Evolutionary conservation across 2,329 filamentous ascomycete genomes (phyloP), one percentile per base, ranked within the genome.

Genomic region (Mollisiaceae sp.): DNA sequence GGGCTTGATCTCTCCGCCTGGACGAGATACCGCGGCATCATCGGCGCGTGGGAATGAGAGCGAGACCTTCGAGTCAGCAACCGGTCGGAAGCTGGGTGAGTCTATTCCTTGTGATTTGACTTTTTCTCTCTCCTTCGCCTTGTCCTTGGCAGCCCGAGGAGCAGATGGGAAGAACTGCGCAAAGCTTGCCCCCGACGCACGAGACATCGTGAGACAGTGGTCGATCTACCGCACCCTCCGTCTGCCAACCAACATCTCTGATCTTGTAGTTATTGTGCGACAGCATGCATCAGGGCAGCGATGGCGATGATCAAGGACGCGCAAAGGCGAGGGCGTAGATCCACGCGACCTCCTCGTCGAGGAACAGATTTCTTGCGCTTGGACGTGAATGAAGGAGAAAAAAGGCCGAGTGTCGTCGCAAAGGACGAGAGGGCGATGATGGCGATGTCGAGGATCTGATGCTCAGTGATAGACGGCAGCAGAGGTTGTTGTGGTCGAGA

Each of bases 81-180:
- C 62, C 35, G 74, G 69, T 58, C 71, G 73, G 62, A 74, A 73
- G 68, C 62, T 73, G 14, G 74, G 74, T 14, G 71, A 72, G 54
- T 76, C 75, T 35, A 70, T 60, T 56, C 61, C 69, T 57, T 72
- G 71, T 60, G 71, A 78, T 81, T 87, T 81, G 62, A 84, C 82
- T 78, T 84, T 88, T 76, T 87, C 85, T 76, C 86, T 82, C 77
- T 89, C 86, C 76, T 83, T 83, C 70, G 85, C 83, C 74, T 82
- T 83, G 76, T 86, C 83, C 78, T 82, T 82, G 64, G 84, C 82
- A 65, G 75, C 73, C 58, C 73, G 74, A 72, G 91, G 91, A 76
- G 91, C 91, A 77, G 90, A 88, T 73, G 91, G 91, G 80, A 93
- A 94, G 85, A 93, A 95, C 81, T 93, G 89, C 81, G 90, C 91